These are phyloP conservation scores for Fusarium sp. DNA, from an alignment of 2,329 filamentous ascomycete species.

Conservation along the genomic window DNA sequence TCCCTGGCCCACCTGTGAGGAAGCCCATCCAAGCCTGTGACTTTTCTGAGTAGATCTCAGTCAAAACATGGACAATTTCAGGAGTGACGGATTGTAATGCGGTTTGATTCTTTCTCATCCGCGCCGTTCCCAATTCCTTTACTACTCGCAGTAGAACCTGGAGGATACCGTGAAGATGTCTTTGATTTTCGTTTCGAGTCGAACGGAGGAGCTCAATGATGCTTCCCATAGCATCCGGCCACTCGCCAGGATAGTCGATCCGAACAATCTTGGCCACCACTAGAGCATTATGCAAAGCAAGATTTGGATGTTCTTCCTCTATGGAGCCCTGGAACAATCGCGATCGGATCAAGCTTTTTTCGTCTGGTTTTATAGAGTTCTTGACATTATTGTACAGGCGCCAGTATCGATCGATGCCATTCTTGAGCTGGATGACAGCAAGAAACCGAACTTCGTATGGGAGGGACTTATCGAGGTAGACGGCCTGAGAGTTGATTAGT, in stretches of 20 bases:
- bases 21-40: conserved; percentile 75
- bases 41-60: conserved; percentile 80
- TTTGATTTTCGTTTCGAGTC: conserved; percentile 62
- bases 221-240: conserved; percentile 72
- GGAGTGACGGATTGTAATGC: conserved; percentile 82
- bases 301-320: conserved; percentile 76
- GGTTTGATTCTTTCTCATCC: conserved; percentile 78
- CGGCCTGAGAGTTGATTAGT: conserved; percentile 62
- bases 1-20: conserved; percentile 66
- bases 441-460: conserved; percentile 85
- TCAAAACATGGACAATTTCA: conserved; percentile 84
- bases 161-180: conserved; percentile 77
- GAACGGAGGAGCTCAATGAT: conserved; percentile 73
- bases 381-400: conserved; percentile 66
- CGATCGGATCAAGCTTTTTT: conserved; percentile 81
- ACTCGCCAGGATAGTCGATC: conserved; percentile 89
- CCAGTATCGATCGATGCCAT: conserved; percentile 97
- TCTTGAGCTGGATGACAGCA: conserved; percentile 93
- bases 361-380: conserved; percentile 76
- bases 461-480: conserved; percentile 83
- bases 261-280: conserved; percentile 88
- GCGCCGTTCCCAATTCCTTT: conserved; percentile 88
- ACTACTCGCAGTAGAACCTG: conserved; percentile 85
- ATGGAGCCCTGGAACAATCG: conserved; percentile 81
- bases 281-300: conserved; percentile 89